These are phyloP conservation scores for Pythium dissimile DNA, from an alignment of 352 stramenopile genomes.

Conservation along the genomic window DNA sequence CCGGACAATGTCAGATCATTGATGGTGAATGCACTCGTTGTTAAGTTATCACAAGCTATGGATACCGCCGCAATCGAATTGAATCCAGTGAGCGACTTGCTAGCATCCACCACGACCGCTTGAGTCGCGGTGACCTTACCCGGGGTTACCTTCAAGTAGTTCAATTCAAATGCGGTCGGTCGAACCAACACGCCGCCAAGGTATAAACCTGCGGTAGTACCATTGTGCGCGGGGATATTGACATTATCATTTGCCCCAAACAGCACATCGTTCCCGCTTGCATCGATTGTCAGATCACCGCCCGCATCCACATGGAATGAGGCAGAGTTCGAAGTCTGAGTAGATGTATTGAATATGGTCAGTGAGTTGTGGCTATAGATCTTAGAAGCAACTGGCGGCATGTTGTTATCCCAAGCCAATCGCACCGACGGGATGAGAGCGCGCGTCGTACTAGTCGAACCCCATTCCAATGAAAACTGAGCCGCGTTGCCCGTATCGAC, in stretches of 20 bases:
- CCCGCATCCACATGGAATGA: background rate
- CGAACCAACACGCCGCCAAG: background rate
- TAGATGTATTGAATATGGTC: background rate
- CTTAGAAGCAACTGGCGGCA: too few species aligned
- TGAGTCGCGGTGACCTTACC: background rate
- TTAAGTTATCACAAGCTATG: background rate
- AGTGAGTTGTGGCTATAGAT: background rate
- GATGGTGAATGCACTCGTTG: background rate
- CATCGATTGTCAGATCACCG: background rate
- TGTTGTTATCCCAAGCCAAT: background rate
- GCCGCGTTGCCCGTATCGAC: background rate
- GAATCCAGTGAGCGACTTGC: background rate
- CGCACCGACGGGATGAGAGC: background rate
- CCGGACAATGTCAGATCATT: background rate
- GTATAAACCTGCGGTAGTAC: background rate
- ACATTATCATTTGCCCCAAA: background rate
- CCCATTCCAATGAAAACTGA: background rate
- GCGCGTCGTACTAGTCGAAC: background rate
- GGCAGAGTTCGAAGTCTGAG: background rate
- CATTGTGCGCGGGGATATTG: background rate
- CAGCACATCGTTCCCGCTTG: background rate
- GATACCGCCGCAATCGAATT: background rate
- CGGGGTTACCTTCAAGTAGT: background rate
- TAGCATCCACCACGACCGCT: background rate
- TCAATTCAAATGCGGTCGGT: constrained; percentile 1